These are phyloP conservation scores for Chamaecrista fasciculata DNA, from an alignment of 306 rosid genomes.

Conservation along the genomic window DNA sequence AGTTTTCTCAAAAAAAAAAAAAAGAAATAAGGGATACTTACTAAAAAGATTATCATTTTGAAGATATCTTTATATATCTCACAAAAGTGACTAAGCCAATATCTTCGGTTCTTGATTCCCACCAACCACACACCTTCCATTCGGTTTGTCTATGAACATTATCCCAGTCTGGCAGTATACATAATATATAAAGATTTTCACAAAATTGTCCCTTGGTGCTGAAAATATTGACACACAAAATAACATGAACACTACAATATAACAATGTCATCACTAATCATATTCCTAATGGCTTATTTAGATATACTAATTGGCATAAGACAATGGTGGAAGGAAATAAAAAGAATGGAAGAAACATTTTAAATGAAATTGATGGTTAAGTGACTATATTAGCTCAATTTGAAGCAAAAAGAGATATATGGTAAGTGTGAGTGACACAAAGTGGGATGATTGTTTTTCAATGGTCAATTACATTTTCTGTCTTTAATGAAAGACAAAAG, in stretches of 20 bases:
- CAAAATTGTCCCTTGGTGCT: conserved; percentile 14
- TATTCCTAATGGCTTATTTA: not conserved
- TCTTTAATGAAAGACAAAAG: conserved; percentile 64
- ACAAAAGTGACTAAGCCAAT: conserved; percentile 31
- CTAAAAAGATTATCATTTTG: conserved; percentile 24
- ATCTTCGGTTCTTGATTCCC: conserved; percentile 43
- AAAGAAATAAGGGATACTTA: not conserved
- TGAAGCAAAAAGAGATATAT: conserved; percentile 30
- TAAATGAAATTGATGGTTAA: conserved; percentile 29
- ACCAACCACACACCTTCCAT: conserved; percentile 42
- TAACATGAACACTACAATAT: not conserved
- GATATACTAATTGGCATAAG: not conserved
- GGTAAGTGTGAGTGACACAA: conserved; percentile 30
- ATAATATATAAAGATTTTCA: conserved; percentile 22
- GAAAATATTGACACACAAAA: not conserved
- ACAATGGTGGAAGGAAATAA: conserved; percentile 36
- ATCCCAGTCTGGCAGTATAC: conserved; percentile 23
- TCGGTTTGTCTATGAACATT: conserved; percentile 40
- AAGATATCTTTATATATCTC: conserved; percentile 1
- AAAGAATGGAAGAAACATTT: conserved; percentile 31
- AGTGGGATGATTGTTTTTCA: conserved; percentile 42
- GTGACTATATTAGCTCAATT: conserved; percentile 36
- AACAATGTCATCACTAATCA: too few species aligned
- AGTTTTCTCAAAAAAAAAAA: conserved; percentile 19
- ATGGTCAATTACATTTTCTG: conserved; percentile 44